These are phyloP conservation scores for Backusella psychrophila DNA, from an alignment of 192 early-diverging fungal genomes.

Conservation along the genomic window DNA sequence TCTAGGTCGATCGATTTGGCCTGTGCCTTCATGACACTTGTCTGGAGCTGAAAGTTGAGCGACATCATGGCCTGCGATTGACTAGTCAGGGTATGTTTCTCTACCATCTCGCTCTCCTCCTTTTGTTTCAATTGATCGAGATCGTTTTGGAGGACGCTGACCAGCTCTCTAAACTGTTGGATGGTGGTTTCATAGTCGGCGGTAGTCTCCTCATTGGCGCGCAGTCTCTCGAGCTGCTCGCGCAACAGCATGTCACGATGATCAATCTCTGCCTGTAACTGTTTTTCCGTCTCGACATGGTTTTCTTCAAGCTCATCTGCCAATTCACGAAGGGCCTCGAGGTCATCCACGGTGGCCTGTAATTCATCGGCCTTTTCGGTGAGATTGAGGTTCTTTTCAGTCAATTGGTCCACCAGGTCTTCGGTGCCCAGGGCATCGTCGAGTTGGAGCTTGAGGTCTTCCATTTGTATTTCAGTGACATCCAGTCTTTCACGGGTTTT, in stretches of 20 bases:
- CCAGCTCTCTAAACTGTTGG: constrained; percentile 83
- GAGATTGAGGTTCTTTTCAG: constrained; percentile 81
- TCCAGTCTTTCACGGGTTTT: constrained; percentile 52
- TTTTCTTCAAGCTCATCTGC: constrained; percentile 93
- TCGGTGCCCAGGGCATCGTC: constrained; percentile 81
- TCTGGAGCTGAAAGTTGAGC: constrained; percentile 77
- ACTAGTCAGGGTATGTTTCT: constrained; percentile 52
- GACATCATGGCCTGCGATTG: constrained; percentile 80
- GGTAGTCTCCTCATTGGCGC: constrained; percentile 71
- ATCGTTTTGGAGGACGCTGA: constrained; percentile 71
- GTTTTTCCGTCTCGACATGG: constrained; percentile 84
- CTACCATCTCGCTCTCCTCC: constrained; percentile 53
- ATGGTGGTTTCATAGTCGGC: constrained; percentile 86
- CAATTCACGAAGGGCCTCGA: constrained; percentile 85
- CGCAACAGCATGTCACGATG: constrained; percentile 65
- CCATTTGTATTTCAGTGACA: constrained; percentile 66
- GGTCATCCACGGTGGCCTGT: constrained; percentile 72
- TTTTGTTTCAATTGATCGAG: constrained; percentile 65
- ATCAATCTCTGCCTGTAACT: constrained; percentile 81
- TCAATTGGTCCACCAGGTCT: constrained; percentile 79
- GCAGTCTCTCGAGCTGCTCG: constrained; percentile 57
- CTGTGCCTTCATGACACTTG: constrained; percentile 75
- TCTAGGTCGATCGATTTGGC: constrained; percentile 92
- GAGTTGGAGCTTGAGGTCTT: constrained; percentile 78
- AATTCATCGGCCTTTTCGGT: constrained; percentile 78